phyloP scores from a whole-genome alignment of 257 asterid species.

The Dorcoceras hygrometricum region DNA sequence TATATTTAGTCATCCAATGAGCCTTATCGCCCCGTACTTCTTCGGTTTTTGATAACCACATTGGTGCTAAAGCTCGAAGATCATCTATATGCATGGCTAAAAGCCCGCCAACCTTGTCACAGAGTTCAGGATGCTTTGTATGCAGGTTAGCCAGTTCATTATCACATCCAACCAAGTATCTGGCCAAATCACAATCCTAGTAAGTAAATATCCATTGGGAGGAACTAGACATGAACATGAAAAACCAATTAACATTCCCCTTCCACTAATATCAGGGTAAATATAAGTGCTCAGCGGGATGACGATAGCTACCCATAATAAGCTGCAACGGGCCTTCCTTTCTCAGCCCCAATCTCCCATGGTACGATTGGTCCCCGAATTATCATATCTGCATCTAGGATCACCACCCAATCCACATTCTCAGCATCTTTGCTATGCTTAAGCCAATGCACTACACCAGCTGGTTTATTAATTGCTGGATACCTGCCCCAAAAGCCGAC shows the following conservation, averaged over 20 bases:
- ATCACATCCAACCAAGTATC: constrained; percentile 93
- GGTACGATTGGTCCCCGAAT: constrained; percentile 91
- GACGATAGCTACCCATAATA: constrained; percentile 69
- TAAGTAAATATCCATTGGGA: not conserved
- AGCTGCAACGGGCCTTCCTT: constrained; percentile 92
- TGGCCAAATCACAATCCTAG: constrained; percentile 28
- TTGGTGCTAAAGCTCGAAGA: constrained; percentile 87
- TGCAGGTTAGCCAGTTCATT: constrained; percentile 81
- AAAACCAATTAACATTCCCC: not conserved
- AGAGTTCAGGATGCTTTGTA: constrained; percentile 81
- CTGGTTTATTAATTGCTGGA: constrained; percentile 98
- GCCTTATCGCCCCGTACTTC: constrained; percentile 82
- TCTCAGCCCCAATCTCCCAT: constrained; percentile 99
- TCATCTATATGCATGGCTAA: constrained; percentile 95
- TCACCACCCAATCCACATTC: constrained; percentile 95
- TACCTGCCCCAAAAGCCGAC: constrained; percentile 53
- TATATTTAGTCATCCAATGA: constrained; percentile 85
- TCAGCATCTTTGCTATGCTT: constrained; percentile 80
- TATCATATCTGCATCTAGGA: constrained; percentile 94
- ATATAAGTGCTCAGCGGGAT: not conserved
- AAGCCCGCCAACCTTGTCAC: constrained; percentile 97
- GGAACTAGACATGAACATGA: not conserved
- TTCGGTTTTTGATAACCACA: constrained; percentile 90
- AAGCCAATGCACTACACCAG: constrained; percentile 93
- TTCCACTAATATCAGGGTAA: not conserved